Base-by-base conservation (phyloP, 345 rosid genomes). In the Gynandropsis gynandra region DNA sequence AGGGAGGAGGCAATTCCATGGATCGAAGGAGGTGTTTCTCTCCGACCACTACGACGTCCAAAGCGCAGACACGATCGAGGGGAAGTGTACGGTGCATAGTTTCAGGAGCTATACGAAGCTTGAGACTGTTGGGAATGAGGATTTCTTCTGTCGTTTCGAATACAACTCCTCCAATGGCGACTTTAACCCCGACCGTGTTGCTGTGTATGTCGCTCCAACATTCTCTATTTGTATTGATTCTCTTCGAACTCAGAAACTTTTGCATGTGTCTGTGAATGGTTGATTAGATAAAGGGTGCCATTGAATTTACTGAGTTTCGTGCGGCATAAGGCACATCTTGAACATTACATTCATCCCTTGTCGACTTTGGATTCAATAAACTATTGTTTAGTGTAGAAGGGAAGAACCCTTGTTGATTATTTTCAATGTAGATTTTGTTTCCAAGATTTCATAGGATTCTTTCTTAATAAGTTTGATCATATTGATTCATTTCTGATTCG, bases 101-200 rank as follows among this genome's bases (percentile, higher is more conserved):
- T 92, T 85, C 74, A 75, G 78, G 73, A 76, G 78, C 73, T 92
- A 92, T 56, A 81, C 81, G n/a, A 92, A 75, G 69, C 88, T 92
- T 8, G 88, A 83, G 21, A 82, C 94, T n/a, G 95, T 92, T 0
- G 95, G 85, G 31, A 82, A 85, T 72, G 97, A 92, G 27, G 97
- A 87, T 61, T 92, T 80, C 88, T 92, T 92, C 70, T 87, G 95
- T 61, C 96, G 98, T 65, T 92, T 92, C 50, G 97, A 87, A 80
- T 92, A 92, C 17, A 92, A 85, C 57, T 82, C 94, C 46, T 48
- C 83, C 18, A 79, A 86, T 8, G 98, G 98, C 2, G 83, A 94
- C 9, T 92, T 92, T 56, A 70, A 62, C 67, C 98, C 98, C 53
- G 98, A 92, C 63, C 69, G 88, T 46, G 98, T 92, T 33, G 82